Base-by-base conservation (phyloP, 768 basidiomycete species). In the Cystobasidium tubakii region DNA sequence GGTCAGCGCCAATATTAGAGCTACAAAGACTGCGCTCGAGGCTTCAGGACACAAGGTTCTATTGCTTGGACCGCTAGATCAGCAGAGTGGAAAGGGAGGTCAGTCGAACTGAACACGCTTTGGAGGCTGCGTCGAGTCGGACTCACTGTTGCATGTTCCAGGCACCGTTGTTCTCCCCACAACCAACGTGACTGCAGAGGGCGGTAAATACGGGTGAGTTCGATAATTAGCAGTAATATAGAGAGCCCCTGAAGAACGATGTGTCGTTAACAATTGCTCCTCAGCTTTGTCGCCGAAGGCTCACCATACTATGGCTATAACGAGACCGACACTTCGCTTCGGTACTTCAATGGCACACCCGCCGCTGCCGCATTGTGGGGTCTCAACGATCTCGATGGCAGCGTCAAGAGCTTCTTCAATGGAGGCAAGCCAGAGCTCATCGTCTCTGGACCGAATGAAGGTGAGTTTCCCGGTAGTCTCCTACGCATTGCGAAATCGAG, bases 311-410 rank as follows among this genome's bases (percentile, higher is more conserved):
- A 71, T 39, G 69, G 69, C 69, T 71, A 57, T 42, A 71, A 55
- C 19, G 69, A 71, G 57, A 29, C 17, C 27, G 69, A 71, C 34
- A 31, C 23, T 31, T 57, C 54, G 13, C 53, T 71, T 13, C 50
- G 69, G 12, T 71, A 71, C 39, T 57, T 74, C 50, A 74, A 74
- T 46, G 69, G 70, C 13, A 74, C 73, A 46, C 73, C 73, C 23
- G 73, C 73, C 21, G 72, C 63, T 39, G 62, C 33, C 13, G 62
- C 60, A 29, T 33, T 72, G 25, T 67, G 66, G 66, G 66, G 66
- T 50, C 44, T 67, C 13, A 10, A 6, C 4, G 46, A 69, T 29
- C 23, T 69, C 19, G n/a, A 34, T 31, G 39, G 55, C 10, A 44
- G 46, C 21, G 21, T 50, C 50, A 36, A 36, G n/a, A 31, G 29